phyloP scores from a whole-genome alignment of 1,139 yeast species.

The Yamadazyma mexicana region DNA sequence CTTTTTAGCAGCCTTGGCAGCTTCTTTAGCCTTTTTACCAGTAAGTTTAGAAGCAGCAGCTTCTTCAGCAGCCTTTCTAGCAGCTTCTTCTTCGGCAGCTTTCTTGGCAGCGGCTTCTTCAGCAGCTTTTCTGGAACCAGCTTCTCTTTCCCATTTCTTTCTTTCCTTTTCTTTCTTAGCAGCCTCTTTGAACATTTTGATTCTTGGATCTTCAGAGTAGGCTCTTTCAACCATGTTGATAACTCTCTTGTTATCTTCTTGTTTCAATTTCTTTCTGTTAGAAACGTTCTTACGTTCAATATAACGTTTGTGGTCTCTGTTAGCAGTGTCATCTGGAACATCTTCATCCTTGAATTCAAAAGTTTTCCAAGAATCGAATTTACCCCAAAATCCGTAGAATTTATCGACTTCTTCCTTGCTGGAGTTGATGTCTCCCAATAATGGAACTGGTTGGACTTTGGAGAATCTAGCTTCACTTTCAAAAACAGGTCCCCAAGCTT shows the following conservation, averaged over 20 bases:
- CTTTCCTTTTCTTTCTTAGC: constrained; percentile 95
- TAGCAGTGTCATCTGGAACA: constrained; percentile 98
- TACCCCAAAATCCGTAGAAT: constrained; percentile 91
- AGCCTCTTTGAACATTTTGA: constrained; percentile 86
- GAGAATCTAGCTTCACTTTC: constrained; percentile 91
- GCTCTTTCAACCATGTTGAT: constrained; percentile 89
- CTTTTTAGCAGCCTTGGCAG: constrained; percentile 95
- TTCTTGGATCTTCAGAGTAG: constrained; percentile 88
- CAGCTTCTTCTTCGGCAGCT: constrained; percentile 76
- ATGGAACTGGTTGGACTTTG: constrained; percentile 84
- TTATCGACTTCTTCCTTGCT: constrained; percentile 82
- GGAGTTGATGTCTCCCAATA: constrained; percentile 67
- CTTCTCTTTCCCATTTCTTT: constrained; percentile 97
- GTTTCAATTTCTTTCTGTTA: constrained; percentile 95
- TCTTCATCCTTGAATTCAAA: constrained; percentile 98
- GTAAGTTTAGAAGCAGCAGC: constrained; percentile 87
- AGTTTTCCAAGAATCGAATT: constrained; percentile 97
- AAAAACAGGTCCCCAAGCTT: constrained; percentile 91
- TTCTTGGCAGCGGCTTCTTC: constrained; percentile 74
- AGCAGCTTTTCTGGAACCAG: constrained; percentile 95
- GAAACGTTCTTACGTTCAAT: constrained; percentile 96
- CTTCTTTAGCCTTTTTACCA: constrained; percentile 92
- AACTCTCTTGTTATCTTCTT: constrained; percentile 92
- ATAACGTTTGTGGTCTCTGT: constrained; percentile 99
- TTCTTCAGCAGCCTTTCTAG: constrained; percentile 81